A percentile compares a stretch with the other conserved stretches of the same genome.
phyloP scores from a whole-genome alignment of 306 rosid species.

The Sechiopsis laciniata region DNA sequence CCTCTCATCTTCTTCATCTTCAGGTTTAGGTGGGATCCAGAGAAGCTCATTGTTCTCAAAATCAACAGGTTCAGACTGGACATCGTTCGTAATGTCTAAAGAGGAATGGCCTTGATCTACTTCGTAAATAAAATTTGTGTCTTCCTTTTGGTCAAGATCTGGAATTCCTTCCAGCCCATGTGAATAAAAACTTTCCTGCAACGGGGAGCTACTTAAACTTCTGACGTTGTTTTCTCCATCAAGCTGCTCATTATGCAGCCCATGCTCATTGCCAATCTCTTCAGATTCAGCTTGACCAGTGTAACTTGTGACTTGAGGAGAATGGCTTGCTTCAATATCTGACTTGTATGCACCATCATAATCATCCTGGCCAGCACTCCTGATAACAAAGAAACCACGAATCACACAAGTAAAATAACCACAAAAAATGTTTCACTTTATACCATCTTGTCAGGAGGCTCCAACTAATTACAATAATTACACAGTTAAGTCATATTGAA shows the following conservation, averaged over 20 bases:
- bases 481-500: constrained; percentile 8
- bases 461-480: not conserved
- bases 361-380: constrained; percentile 54
- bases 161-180: constrained; percentile 23
- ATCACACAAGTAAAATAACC: constrained; percentile 25
- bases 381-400: constrained; percentile 36
- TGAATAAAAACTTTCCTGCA: constrained; percentile 36
- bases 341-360: constrained; percentile 49
- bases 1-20: constrained; percentile 83
- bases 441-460: not conserved
- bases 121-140: constrained; percentile 19
- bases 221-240: constrained; percentile 36
- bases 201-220: constrained; percentile 40
- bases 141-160: constrained; percentile 32
- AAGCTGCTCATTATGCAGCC: constrained; percentile 44
- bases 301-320: constrained; percentile 49
- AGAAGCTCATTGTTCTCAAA: constrained; percentile 87
- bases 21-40: constrained; percentile 98
- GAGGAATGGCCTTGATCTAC: constrained; percentile 52
- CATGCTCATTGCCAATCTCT: constrained; percentile 45
- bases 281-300: constrained; percentile 53
- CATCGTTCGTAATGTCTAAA: constrained; percentile 44
- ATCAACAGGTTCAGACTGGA: constrained; percentile 76
- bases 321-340: constrained; percentile 48
- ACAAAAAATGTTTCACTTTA: not conserved